A percentile compares a stretch with the other conserved stretches of the same genome.
Evolutionary conservation across 2,329 filamentous ascomycete genomes (phyloP).

Genomic region (Didymella lethalis): DNA sequence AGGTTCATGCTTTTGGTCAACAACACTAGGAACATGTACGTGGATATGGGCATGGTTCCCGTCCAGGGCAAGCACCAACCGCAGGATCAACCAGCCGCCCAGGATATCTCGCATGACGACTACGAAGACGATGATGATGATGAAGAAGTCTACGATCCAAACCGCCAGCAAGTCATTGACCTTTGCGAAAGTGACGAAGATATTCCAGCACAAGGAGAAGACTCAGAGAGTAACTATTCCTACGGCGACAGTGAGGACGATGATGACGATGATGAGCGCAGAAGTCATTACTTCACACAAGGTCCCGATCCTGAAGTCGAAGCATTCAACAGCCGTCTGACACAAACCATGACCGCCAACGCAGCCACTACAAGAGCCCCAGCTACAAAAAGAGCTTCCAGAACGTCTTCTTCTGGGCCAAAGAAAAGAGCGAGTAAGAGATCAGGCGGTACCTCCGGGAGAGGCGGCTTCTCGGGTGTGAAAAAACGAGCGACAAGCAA

Average conservation of each 20-base stretch:
- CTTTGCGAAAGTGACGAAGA: constrained; percentile 52
- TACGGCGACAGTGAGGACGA: constrained; percentile 27
- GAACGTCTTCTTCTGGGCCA: constrained; percentile 23
- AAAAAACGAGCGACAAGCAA: constrained; percentile 30
- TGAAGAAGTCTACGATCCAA: constrained; percentile 54
- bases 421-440: constrained; percentile 33
- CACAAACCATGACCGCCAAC: constrained; percentile 31
- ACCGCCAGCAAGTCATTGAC: constrained; percentile 59
- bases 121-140: constrained; percentile 52
- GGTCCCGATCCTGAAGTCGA: constrained; percentile 38
- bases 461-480: constrained; percentile 25
- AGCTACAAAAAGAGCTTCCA: constrained; percentile 27
- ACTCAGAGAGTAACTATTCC: constrained; percentile 31
- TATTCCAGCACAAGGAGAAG: constrained; percentile 19
- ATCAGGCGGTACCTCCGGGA: constrained; percentile 28
- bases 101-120: constrained; percentile 47
- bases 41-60: constrained; percentile 24
- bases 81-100: constrained; percentile 27
- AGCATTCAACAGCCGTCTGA: constrained; percentile 39
- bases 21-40: constrained; percentile 40
- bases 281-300: constrained; percentile 44
- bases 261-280: constrained; percentile 33
- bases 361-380: constrained; percentile 21
- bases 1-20: constrained; percentile 67
- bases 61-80: constrained; percentile 24